Evolutionary conservation across 23 red algal genomes (phyloP).

Genomic region (Gracilaria vermiculophylla): DNA sequence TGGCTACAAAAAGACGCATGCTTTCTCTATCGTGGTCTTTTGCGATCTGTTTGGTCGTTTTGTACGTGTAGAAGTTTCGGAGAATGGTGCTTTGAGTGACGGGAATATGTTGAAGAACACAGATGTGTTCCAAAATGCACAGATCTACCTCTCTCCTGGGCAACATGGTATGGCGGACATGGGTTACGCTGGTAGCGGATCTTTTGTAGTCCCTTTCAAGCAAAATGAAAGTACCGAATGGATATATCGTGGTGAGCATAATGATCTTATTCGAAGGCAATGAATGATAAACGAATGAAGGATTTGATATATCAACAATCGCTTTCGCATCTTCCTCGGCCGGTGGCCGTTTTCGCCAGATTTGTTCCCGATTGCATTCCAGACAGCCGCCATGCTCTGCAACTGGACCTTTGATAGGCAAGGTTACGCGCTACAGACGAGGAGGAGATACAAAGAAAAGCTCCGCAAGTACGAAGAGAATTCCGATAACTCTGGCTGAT

Average conservation of each 20-base stretch:
- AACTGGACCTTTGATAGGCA: conserved; percentile 20
- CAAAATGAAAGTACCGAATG: conserved; percentile 19
- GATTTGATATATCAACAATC: conserved; percentile 44
- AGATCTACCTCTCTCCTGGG: too few species aligned
- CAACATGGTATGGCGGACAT: too few species aligned
- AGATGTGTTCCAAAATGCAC: too few species aligned
- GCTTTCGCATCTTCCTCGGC: conserved; percentile 18
- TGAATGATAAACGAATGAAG: conserved; percentile 50
- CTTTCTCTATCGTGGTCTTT: too few species aligned
- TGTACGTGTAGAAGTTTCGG: too few species aligned
- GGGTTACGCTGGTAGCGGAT: too few species aligned
- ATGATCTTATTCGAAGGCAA: conserved; percentile 11
- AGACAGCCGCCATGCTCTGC: conserved; percentile 8
- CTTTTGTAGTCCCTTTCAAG: conserved; percentile 46
- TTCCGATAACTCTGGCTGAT: background rate
- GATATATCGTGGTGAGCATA: conserved; percentile 1
- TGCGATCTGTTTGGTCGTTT: too few species aligned
- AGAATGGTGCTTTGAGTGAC: too few species aligned
- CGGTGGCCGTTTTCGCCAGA: conserved; percentile 37
- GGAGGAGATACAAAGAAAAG: background rate
- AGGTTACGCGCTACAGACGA: conserved; percentile 14
- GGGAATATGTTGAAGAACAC: too few species aligned
- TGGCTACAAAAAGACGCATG: too few species aligned
- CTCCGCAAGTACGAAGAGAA: background rate
- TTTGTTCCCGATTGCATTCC: conserved; percentile 2